Conservation (phyloP, 2,329 filamentous ascomycete genomes). For the Cladosporium sp. region DNA sequence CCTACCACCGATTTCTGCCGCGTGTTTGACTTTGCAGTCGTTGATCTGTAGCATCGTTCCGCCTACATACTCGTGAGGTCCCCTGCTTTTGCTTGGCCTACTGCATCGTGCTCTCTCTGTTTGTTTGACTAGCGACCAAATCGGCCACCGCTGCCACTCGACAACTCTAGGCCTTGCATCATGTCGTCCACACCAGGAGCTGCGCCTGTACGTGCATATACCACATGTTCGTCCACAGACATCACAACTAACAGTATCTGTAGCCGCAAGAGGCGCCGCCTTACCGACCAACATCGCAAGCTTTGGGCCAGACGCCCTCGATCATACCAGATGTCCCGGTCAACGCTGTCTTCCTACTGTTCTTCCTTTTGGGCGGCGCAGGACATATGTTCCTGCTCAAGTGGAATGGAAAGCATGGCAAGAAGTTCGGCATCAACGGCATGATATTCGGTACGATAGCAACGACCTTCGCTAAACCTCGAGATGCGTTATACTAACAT, state of each 20-base stretch:
- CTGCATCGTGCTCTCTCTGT: background rate
- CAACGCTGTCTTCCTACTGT: constrained; percentile 56
- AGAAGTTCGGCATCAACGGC: constrained; percentile 58
- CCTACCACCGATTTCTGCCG: constrained; percentile 7
- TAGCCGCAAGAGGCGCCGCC: background rate
- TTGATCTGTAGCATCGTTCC: constrained; percentile 1
- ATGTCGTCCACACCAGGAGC: constrained; percentile 3
- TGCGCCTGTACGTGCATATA: background rate
- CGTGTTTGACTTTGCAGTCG: background rate
- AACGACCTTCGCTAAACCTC: background rate
- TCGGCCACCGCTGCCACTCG: background rate
- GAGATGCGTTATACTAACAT: constrained; percentile 26
- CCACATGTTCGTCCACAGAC: background rate
- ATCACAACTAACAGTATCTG: background rate
- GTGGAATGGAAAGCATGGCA: constrained; percentile 45
- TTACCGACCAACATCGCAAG: constrained; percentile 34
- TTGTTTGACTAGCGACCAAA: background rate
- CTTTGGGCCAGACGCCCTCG: constrained; percentile 56
- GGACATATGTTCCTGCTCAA: constrained; percentile 58
- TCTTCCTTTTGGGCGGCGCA: constrained; percentile 53
- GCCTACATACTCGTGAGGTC: background rate
- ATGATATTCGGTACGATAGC: constrained; percentile 44
- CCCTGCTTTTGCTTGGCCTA: constrained; percentile 8
- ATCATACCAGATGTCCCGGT: constrained; percentile 60
- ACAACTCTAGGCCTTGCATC: background rate